Conservation (phyloP, 2,329 filamentous ascomycete genomes). For the Geosmithia putterillii region DNA sequence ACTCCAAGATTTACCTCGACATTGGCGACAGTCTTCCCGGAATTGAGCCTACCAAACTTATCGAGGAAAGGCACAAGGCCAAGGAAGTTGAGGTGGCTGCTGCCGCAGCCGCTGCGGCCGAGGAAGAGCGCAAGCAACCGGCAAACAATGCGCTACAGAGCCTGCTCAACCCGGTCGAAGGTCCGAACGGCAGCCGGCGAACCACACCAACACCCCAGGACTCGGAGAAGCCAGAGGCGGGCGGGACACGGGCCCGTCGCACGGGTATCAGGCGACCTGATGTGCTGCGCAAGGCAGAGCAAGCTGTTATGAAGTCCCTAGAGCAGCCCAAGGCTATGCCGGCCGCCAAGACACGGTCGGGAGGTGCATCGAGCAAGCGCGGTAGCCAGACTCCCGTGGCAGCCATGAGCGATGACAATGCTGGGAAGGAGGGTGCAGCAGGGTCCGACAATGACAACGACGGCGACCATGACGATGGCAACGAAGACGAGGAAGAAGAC, state of each 20-base stretch:
- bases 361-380: conserved; percentile 38
- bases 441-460: conserved; percentile 18
- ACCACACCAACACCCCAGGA: conserved; percentile 22
- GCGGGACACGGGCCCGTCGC: conserved; percentile 22
- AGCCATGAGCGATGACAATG: conserved; percentile 12
- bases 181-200: conserved; percentile 19
- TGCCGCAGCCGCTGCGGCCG: conserved; percentile 19
- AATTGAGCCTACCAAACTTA: conserved; percentile 30
- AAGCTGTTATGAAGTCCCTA: conserved; percentile 36
- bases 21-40: conserved; percentile 48
- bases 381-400: conserved; percentile 25
- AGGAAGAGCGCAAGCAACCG: conserved; percentile 12
- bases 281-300: conserved; percentile 49
- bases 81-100: conserved; percentile 17
- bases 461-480: conserved; percentile 18
- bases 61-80: conserved; percentile 30
- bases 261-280: conserved; percentile 41
- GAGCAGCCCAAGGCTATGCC: conserved; percentile 29
- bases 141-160: conserved; percentile 22
- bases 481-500: conserved; percentile 24
- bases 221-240: conserved; percentile 27
- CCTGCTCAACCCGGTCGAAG: conserved; percentile 28
- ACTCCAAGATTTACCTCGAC: conserved; percentile 62
- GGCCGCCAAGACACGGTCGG: conserved; percentile 31
- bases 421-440: not conserved